A percentile compares a stretch with the other conserved stretches of the same genome.
phyloP scores from a whole-genome alignment of 176 grass and related monocot species.

The Panicum miliaceum region DNA sequence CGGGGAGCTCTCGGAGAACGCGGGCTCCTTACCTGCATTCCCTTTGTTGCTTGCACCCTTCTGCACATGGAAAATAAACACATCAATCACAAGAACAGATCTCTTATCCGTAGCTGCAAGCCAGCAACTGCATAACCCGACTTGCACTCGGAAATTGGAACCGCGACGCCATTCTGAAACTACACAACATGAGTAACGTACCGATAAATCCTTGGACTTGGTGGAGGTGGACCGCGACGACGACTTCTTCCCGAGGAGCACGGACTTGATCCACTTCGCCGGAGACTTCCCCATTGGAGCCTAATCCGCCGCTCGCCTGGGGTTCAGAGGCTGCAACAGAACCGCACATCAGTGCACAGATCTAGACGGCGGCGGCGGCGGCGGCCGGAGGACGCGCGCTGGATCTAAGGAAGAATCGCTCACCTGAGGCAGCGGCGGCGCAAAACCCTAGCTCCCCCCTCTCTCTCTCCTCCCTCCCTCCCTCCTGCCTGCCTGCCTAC shows the following conservation, averaged over 20 bases:
- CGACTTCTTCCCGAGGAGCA: conserved; percentile 80
- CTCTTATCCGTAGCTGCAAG: background rate
- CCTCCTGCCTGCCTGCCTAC: conserved; percentile 29
- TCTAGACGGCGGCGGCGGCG: conserved; percentile 32
- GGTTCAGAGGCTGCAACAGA: conserved; percentile 32
- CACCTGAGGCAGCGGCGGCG: conserved; percentile 37
- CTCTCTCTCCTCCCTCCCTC: background rate
- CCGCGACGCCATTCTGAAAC: background rate
- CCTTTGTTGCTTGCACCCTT: conserved; percentile 59
- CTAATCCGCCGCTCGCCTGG: conserved; percentile 21
- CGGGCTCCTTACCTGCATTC: conserved; percentile 36
- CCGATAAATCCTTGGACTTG: conserved; percentile 61
- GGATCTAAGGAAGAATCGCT: conserved; percentile 46
- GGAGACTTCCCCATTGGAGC: conserved; percentile 78
- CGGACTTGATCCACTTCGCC: conserved; percentile 81
- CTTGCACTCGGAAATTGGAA: background rate
- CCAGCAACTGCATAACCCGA: background rate
- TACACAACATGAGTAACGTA: conserved; percentile 12
- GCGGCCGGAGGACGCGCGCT: background rate
- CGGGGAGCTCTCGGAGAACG: conserved; percentile 59
- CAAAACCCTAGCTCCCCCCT: conserved; percentile 56
- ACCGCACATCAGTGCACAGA: conserved; percentile 35
- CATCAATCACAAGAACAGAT: conserved; percentile 24
- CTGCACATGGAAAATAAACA: conserved; percentile 28
- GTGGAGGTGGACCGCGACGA: conserved; percentile 59